Evolutionary conservation across 495 filamentous ascomycete species (phyloP).

Genomic region (Articulospora tetracladia): DNA sequence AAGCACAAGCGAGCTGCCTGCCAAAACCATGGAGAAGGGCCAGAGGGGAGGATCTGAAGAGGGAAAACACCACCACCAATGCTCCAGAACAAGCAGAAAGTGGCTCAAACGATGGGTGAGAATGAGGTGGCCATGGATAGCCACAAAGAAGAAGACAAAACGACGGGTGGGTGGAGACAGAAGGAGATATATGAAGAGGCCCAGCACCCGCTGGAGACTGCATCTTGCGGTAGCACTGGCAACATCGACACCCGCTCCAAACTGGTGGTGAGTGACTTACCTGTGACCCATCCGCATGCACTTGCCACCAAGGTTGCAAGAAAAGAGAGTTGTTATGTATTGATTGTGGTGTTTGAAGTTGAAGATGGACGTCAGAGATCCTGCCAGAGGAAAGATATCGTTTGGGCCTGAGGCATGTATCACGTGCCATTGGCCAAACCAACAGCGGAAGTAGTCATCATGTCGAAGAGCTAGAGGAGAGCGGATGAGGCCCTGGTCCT

Average conservation of each 20-base stretch:
- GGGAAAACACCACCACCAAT: slow-evolving; percentile 14
- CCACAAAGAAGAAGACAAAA: not conserved
- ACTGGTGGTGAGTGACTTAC: slow-evolving; percentile 11
- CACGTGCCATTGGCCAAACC: slow-evolving; percentile 1
- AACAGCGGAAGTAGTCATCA: too few relatives aligned
- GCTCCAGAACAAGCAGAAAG: not conserved
- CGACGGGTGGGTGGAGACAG: not conserved
- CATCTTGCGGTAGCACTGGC: slow-evolving; percentile 7
- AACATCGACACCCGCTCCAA: slow-evolving; percentile 17
- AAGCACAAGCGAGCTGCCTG: slow-evolving; percentile 17
- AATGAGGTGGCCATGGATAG: not conserved
- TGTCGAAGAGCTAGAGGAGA: too few relatives aligned
- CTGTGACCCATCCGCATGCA: not conserved
- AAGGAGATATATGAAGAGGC: slow-evolving; percentile 9
- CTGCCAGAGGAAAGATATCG: slow-evolving; percentile 1
- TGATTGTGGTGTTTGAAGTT: slow-evolving; percentile 5
- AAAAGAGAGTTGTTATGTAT: slow-evolving; percentile 20
- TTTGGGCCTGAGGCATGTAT: not conserved
- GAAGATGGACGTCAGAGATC: slow-evolving; percentile 14
- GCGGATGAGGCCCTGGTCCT: too few relatives aligned
- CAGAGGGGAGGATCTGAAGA: slow-evolving; percentile 1
- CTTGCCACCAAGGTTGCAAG: not conserved
- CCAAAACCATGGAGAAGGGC: not conserved
- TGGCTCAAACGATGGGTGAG: not conserved
- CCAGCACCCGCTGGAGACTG: not conserved